Conservation (phyloP, 805 yeast genomes). For the Debaryomyces prosopidis region DNA sequence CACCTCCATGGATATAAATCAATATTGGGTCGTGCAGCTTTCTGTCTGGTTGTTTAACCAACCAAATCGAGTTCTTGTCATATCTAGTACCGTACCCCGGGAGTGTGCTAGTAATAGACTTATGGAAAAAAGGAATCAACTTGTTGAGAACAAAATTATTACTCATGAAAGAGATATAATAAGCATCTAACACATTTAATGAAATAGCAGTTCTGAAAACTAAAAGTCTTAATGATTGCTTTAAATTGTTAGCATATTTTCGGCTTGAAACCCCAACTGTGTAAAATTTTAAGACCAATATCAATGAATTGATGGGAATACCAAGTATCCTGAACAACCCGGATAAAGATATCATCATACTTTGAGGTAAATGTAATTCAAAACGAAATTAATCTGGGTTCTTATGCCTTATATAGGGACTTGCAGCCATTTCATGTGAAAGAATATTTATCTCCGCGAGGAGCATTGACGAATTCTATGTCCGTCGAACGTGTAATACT, state of each 20-base stretch:
- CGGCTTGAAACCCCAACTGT: conserved; percentile 5
- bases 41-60: conserved; percentile 27
- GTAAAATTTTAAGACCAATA: conserved; percentile 2
- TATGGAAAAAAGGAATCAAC: conserved; percentile 4
- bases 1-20: conserved; percentile 42
- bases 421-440: too few relatives aligned
- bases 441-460: too few relatives aligned
- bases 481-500: too few relatives aligned
- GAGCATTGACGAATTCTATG: too few relatives aligned
- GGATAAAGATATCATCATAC: conserved; percentile 6
- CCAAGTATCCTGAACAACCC: conserved; percentile 6
- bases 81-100: conserved; percentile 34
- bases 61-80: conserved; percentile 34
- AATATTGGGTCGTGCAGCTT: conserved; percentile 28
- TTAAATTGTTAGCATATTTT: conserved; percentile 12
- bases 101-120: conserved; percentile 8
- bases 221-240: conserved; percentile 12
- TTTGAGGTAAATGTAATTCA: too few relatives aligned
- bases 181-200: conserved; percentile 13
- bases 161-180: conserved; percentile 8
- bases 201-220: conserved; percentile 14
- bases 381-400: too few relatives aligned
- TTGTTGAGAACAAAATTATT: conserved; percentile 12
- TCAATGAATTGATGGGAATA: conserved; percentile 15
- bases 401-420: too few relatives aligned